A percentile compares a stretch with the other conserved stretches of the same genome.
phyloP scores from a whole-genome alignment of 1,284 basidiomycete genomes.

The Rhodotorula sp. region DNA sequence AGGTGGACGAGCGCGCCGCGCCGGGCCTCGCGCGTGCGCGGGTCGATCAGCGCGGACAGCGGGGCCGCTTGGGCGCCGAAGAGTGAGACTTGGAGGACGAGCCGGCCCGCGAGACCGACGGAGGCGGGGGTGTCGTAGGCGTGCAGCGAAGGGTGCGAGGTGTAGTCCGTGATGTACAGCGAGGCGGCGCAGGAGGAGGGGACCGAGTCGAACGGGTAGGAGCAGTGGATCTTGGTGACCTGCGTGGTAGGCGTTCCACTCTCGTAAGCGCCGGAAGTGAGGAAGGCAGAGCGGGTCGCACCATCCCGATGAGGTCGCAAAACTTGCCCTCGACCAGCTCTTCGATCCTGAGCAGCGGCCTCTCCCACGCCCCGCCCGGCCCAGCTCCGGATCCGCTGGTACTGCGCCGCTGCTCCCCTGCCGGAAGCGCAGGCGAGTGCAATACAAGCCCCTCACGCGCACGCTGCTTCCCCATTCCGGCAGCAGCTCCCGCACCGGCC shows the following conservation, averaged over 20 bases:
- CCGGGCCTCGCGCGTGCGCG: neutral
- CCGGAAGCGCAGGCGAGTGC: neutral
- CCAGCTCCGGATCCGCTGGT: too few species aligned
- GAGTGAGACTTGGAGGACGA: constrained; percentile 18
- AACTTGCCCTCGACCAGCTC: constrained; percentile 8
- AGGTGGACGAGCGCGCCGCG: constrained; percentile 17
- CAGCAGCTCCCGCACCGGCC: neutral
- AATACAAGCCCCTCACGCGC: neutral
- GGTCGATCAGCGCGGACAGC: neutral
- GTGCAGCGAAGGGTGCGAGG: constrained; percentile 2
- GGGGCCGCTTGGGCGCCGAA: constrained; percentile 19
- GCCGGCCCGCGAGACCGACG: constrained; percentile 2
- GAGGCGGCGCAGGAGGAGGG: neutral
- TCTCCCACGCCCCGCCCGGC: too few species aligned
- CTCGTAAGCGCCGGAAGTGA: neutral
- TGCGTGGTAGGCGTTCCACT: neutral
- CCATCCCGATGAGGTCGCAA: constrained; percentile 20
- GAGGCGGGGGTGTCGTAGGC: neutral
- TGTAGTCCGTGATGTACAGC: constrained; percentile 32
- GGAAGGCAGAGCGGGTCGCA: neutral
- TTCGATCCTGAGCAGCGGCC: constrained; percentile 2
- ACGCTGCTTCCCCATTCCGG: neutral
- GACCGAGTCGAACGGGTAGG: neutral
- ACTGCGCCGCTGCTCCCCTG: too few species aligned
- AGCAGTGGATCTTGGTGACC: constrained; percentile 5